Evolutionary conservation across 495 filamentous ascomycete species (phyloP).

Genomic region (Podospora anserina): DNA sequence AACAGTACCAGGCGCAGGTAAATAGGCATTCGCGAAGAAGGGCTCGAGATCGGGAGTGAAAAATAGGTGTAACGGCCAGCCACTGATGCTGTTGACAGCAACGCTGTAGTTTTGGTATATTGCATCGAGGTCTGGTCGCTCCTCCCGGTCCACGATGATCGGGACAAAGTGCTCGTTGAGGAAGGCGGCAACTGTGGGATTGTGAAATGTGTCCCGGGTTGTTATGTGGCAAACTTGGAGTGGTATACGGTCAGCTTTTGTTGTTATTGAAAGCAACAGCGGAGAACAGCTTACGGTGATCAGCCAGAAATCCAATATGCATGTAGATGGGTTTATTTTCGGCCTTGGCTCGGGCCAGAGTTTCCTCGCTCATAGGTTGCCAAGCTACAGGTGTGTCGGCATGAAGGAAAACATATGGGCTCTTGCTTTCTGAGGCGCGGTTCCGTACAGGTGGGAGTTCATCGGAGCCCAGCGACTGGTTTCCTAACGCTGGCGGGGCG

Average conservation of each 20-base stretch:
- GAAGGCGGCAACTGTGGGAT: slow-evolving; percentile 71
- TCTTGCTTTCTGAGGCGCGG: slow-evolving; percentile 67
- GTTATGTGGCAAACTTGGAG: slow-evolving; percentile 86
- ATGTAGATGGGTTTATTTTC: slow-evolving; percentile 87
- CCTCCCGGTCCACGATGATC: slow-evolving; percentile 90
- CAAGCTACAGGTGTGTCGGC: slow-evolving; percentile 85
- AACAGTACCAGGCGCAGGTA: slow-evolving; percentile 74
- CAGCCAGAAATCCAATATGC: slow-evolving; percentile 93
- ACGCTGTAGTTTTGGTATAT: slow-evolving; percentile 99
- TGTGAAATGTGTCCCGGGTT: slow-evolving; percentile 89
- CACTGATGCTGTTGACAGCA: slow-evolving; percentile 85
- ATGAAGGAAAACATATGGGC: slow-evolving; percentile 80
- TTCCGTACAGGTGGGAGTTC: slow-evolving; percentile 53
- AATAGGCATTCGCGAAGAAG: slow-evolving; percentile 95
- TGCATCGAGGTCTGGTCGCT: slow-evolving; percentile 90
- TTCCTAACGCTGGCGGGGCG: neutral
- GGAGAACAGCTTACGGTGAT: slow-evolving; percentile 68
- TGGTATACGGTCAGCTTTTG: slow-evolving; percentile 11
- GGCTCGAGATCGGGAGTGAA: slow-evolving; percentile 90
- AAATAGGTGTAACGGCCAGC: slow-evolving; percentile 97
- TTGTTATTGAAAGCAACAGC: neutral
- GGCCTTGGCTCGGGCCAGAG: slow-evolving; percentile 70
- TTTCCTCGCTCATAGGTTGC: slow-evolving; percentile 81
- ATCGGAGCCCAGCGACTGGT: neutral
- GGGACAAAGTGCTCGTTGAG: slow-evolving; percentile 89